phyloP scores from a whole-genome alignment of 2,329 filamentous ascomycete genomes.

The Pseudopyricularia cyperi region DNA sequence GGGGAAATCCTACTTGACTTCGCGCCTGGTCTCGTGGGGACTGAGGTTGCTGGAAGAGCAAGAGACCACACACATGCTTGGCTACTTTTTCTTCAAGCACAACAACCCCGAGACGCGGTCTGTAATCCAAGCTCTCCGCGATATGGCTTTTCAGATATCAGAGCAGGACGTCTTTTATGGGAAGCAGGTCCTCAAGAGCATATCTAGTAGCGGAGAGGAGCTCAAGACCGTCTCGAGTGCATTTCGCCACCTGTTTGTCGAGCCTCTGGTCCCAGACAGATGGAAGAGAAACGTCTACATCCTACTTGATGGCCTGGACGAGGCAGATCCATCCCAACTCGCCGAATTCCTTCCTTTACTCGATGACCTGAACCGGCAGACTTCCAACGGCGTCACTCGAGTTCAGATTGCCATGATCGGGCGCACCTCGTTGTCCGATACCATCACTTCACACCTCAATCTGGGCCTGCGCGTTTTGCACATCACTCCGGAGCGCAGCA shows the following conservation, averaged over 20 bases:
- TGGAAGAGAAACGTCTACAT: conserved; percentile 2
- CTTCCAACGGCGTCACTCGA: neutral
- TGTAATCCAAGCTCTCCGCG: neutral
- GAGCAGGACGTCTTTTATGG: conserved; percentile 4
- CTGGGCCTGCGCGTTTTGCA: neutral
- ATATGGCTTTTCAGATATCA: conserved; percentile 2
- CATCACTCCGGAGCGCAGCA: conserved; percentile 1
- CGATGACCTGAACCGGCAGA: conserved; percentile 1
- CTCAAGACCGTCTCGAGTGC: conserved; percentile 2
- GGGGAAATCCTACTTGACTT: conserved; percentile 2
- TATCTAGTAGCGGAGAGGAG: neutral
- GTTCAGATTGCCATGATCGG: conserved; percentile 2
- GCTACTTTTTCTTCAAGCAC: conserved; percentile 3
- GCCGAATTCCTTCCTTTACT: conserved; percentile 1
- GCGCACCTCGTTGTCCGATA: neutral
- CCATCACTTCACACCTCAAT: neutral
- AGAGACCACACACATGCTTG: conserved; percentile 1
- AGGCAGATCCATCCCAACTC: conserved; percentile 1
- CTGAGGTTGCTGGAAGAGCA: neutral
- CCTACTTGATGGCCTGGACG: neutral
- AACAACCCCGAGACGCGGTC: conserved; percentile 3
- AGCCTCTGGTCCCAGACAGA: neutral
- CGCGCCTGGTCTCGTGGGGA: conserved; percentile 1
- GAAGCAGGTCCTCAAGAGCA: neutral
- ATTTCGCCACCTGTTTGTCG: neutral